phyloP scores from a whole-genome alignment of 441 rosid genomes.

The Sinapis alba region DNA sequence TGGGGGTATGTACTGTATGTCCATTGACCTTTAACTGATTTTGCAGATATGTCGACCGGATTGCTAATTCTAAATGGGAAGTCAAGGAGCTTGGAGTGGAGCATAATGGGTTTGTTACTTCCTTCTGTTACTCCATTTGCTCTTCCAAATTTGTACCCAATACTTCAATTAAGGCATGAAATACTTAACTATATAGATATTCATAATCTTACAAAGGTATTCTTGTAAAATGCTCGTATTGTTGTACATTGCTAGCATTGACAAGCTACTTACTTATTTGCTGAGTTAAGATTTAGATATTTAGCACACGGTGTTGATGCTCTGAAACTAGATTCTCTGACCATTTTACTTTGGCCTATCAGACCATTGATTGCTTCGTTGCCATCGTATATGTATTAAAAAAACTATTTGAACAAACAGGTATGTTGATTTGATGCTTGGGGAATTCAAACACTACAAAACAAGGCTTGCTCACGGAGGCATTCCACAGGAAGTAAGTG shows the following conservation, averaged over 20 bases:
- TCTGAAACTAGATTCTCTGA: neutral
- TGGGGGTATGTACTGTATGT: conserved; percentile 12
- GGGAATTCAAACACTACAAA: conserved; percentile 93
- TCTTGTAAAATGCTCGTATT: conserved; percentile 6
- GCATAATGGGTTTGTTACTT: conserved; percentile 90
- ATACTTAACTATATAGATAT: neutral
- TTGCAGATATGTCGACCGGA: conserved; percentile 87
- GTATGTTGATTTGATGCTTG: conserved; percentile 94
- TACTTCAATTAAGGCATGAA: neutral
- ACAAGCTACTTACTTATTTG: neutral
- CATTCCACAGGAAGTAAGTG: conserved; percentile 82
- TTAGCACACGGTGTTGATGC: conserved; percentile 6
- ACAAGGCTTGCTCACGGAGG: conserved; percentile 97
- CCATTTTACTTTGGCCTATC: conserved; percentile 10
- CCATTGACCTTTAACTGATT: conserved; percentile 19
- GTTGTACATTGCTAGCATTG: neutral
- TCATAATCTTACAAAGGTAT: neutral
- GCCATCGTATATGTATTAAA: neutral
- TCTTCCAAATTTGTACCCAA: neutral
- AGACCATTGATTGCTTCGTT: conserved; percentile 1
- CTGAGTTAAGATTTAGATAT: conserved; percentile 12
- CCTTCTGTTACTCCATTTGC: neutral
- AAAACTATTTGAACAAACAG: conserved; percentile 46
- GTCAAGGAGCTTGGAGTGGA: conserved; percentile 95
- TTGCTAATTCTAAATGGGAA: conserved; percentile 96